phyloP scores from a whole-genome alignment of 2,329 filamentous ascomycete genomes.

The Phyllosticta citribraziliensis region DNA sequence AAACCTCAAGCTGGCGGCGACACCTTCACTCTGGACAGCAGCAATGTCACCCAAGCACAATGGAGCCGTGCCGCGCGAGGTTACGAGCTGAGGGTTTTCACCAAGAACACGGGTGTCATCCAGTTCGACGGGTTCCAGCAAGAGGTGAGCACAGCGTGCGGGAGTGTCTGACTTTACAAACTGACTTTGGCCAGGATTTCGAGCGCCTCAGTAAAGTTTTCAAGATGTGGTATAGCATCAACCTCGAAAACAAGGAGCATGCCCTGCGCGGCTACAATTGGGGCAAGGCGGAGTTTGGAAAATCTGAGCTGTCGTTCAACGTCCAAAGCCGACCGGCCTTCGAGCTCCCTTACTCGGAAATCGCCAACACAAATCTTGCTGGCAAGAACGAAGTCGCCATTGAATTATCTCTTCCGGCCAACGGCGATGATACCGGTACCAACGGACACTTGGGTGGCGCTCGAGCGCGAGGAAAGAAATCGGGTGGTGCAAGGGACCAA shows the following conservation, averaged over 20 bases:
- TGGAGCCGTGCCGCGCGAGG: conserved; percentile 92
- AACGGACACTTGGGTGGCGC: conserved; percentile 67
- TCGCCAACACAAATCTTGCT: conserved; percentile 93
- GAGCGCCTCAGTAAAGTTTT: conserved; percentile 87
- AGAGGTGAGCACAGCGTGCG: conserved; percentile 45
- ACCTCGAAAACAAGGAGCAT: conserved; percentile 85
- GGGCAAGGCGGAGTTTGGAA: conserved; percentile 95
- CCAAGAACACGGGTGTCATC: conserved; percentile 73
- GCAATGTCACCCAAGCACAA: conserved; percentile 76
- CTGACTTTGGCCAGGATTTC: conserved; percentile 52
- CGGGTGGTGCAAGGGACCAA: conserved; percentile 80
- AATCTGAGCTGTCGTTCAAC: conserved; percentile 91
- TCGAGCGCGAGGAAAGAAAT: conserved; percentile 72
- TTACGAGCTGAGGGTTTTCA: conserved; percentile 85
- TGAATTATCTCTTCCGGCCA: conserved; percentile 72
- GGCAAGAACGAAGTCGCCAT: conserved; percentile 97
- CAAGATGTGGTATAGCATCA: conserved; percentile 96
- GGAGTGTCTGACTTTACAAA: neutral
- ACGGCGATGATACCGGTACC: conserved; percentile 60
- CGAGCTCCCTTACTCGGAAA: conserved; percentile 93
- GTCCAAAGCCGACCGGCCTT: conserved; percentile 95
- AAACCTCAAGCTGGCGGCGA: conserved; percentile 80
- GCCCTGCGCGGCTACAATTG: conserved; percentile 97
- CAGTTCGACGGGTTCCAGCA: conserved; percentile 93
- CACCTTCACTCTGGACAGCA: conserved; percentile 84